Conservation (phyloP, 2,329 filamentous ascomycete genomes). For the Fusarium drepaniforme region DNA sequence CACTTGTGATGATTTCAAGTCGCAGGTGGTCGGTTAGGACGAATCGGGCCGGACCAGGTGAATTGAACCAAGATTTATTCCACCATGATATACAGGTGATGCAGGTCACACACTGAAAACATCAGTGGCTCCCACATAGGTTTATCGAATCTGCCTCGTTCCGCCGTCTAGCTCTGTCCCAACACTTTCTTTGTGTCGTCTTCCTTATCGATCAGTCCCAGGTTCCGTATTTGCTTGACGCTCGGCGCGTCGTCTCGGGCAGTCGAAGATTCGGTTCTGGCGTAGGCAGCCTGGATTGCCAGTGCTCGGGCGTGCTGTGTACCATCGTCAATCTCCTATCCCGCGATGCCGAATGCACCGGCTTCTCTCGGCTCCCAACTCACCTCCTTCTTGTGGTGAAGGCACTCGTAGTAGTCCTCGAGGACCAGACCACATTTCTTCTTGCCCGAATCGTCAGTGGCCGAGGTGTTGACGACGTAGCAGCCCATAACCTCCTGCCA, state of each 20-base stretch:
- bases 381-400: constrained; percentile 99
- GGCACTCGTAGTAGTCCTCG: constrained; percentile 98
- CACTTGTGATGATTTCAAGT: background rate
- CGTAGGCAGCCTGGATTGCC: constrained; percentile 86
- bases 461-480: constrained; percentile 92
- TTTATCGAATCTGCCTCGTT: constrained; percentile 17
- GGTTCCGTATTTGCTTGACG: constrained; percentile 86
- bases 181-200: constrained; percentile 78
- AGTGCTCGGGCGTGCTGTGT: constrained; percentile 80
- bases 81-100: constrained; percentile 37
- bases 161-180: constrained; percentile 46
- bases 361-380: constrained; percentile 44
- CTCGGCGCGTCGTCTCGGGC: constrained; percentile 85
- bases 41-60: background rate
- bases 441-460: constrained; percentile 84
- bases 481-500: constrained; percentile 99
- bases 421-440: constrained; percentile 87
- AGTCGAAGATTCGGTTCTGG: constrained; percentile 80
- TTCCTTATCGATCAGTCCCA: constrained; percentile 87
- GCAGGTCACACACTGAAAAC: constrained; percentile 6
- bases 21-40: background rate
- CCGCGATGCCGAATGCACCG: background rate
- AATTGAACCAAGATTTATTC: constrained; percentile 38
- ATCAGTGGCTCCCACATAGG: constrained; percentile 13
- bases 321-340: constrained; percentile 25